These are phyloP conservation scores for Solanum rostratum DNA, from an alignment of 257 asterid genomes.

Conservation along the genomic window DNA sequence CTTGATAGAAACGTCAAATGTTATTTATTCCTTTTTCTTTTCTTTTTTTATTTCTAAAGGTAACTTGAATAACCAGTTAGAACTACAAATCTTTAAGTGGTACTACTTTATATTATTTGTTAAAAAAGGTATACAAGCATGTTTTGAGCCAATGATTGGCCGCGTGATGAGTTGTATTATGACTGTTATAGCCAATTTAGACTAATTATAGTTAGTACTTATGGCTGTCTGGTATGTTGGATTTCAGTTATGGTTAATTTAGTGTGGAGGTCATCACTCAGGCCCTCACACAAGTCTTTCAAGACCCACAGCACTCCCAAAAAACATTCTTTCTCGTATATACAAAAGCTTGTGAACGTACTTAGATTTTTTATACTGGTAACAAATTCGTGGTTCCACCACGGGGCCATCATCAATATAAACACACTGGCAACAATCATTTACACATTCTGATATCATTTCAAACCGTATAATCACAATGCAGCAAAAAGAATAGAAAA, in stretches of 20 bases:
- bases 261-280: neutral
- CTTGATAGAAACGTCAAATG: neutral
- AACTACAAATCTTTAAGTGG: too few species aligned
- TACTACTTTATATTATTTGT: too few species aligned
- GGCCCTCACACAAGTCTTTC: neutral
- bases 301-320: neutral
- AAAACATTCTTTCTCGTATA: neutral
- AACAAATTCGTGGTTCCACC: neutral
- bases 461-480: neutral
- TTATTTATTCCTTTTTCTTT: neutral
- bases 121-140: neutral
- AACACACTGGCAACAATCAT: neutral
- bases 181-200: neutral
- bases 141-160: neutral
- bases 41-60: neutral
- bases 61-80: too few species aligned
- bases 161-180: neutral
- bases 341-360: neutral
- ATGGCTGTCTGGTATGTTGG: neutral
- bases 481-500: neutral
- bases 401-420: neutral
- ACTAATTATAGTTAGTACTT: neutral
- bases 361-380: too few species aligned
- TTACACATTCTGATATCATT: neutral
- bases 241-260: neutral